Evolutionary conservation across 345 rosid species (phyloP).

Genomic region (Angophora floribunda): DNA sequence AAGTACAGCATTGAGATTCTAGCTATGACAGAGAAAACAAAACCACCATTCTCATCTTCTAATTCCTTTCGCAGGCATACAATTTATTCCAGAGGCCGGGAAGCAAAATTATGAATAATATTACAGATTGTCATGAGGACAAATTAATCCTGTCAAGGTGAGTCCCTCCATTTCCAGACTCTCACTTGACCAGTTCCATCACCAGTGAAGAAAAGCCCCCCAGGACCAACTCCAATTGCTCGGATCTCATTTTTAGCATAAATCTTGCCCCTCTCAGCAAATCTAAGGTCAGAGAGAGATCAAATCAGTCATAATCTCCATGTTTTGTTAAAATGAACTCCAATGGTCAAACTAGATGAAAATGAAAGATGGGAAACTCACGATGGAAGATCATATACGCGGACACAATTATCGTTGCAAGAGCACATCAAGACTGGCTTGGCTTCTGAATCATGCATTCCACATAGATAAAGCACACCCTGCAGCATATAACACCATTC

Average conservation of each 20-base stretch:
- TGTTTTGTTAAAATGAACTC: background rate
- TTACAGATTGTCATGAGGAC: background rate
- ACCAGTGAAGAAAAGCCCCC: conserved; percentile 84
- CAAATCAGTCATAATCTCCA: background rate
- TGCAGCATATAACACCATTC: conserved; percentile 13
- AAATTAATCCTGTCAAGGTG: background rate
- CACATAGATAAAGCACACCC: conserved; percentile 75
- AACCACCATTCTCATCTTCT: conserved; percentile 2
- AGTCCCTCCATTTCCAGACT: conserved; percentile 77
- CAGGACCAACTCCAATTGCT: conserved; percentile 71
- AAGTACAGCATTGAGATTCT: background rate
- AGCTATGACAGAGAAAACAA: background rate
- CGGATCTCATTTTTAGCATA: conserved; percentile 80
- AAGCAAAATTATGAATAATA: background rate
- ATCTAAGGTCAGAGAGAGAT: conserved; percentile 27
- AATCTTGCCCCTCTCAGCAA: conserved; percentile 84
- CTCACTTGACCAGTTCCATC: conserved; percentile 89
- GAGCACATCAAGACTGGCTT: conserved; percentile 75
- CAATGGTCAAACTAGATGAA: background rate
- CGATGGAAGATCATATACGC: conserved; percentile 88
- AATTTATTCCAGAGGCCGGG: background rate
- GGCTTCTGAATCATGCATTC: conserved; percentile 76
- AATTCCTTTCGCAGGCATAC: conserved; percentile 2
- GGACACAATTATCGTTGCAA: conserved; percentile 70
- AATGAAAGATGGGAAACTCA: conserved; percentile 28